Evolutionary conservation across 805 yeast species (phyloP).

Genomic region (Candida insectorum): DNA sequence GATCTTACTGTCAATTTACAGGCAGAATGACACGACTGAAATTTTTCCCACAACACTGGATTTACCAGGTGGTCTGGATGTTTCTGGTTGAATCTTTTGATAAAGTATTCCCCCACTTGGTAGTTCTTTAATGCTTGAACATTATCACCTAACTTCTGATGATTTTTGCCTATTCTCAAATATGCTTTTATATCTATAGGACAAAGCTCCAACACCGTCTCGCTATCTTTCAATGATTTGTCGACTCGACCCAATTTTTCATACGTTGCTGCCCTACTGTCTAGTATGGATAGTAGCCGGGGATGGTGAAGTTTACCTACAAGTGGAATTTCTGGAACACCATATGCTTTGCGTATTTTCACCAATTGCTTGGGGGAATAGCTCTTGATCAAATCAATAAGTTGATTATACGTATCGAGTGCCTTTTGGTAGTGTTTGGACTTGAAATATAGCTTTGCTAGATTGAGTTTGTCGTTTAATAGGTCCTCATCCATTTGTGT

Average conservation of each 20-base stretch:
- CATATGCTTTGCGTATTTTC: constrained; percentile 17
- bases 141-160: constrained; percentile 18
- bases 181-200: constrained; percentile 51
- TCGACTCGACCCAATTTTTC: constrained; percentile 34
- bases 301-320: constrained; percentile 34
- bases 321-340: constrained; percentile 21
- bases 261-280: constrained; percentile 49
- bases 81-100: constrained; percentile 29
- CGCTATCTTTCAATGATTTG: constrained; percentile 37
- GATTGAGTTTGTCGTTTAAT: constrained; percentile 23
- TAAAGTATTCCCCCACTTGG: constrained; percentile 35
- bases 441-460: constrained; percentile 31
- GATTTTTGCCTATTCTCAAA: constrained; percentile 40
- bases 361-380: constrained; percentile 14
- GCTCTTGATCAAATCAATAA: constrained; percentile 17
- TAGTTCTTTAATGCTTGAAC: constrained; percentile 33
- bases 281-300: constrained; percentile 31
- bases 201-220: constrained; percentile 28
- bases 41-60: constrained; percentile 19
- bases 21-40: constrained; percentile 20
- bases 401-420: constrained; percentile 21
- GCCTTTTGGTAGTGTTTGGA: constrained; percentile 26
- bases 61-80: constrained; percentile 15
- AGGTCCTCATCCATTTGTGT: constrained; percentile 21
- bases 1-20: constrained; percentile 22